Base-by-base conservation (phyloP, 2,329 filamentous ascomycete genomes). In the Verticillium isaacii region DNA sequence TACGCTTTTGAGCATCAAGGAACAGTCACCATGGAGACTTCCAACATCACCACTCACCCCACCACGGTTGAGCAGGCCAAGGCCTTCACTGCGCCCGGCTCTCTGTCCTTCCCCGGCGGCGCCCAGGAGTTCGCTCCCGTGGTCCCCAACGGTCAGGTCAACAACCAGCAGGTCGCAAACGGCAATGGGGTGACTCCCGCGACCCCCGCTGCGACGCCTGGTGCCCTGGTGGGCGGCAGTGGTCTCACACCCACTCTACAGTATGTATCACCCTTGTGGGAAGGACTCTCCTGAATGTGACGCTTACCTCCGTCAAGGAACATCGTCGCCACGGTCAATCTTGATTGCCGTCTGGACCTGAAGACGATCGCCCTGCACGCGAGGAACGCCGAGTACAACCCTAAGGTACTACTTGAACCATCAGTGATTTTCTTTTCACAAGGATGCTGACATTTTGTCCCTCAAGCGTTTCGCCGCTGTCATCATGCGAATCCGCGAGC, bases 361-460 rank as follows among this genome's bases (percentile, higher is more conserved):
- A 98, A 98, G 90, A 98, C 95, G 71, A 98, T 99, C 76, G 95
- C 95, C 71, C 85, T 98, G 75, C 95, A 99, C 79, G 95, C 95
- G 67, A 89, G 95, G 79, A 99, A 98, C 77, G 95, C 95, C 66
- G 95, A 98, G 84, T 97, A 97, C 84, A 97, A 97, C 75, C 93
- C 93, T 65, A 97, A 97, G 91, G 91, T 94, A 91, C 79, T 80
- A 57, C 54, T 39, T 32, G 8, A 5, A 4, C 50, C 45, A 61
- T 52, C 34, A 54, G 25, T 15, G 55, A 23, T 56, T 39, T 61
- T 17, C 34, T 34, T 59, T 62, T 61, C 60, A 57, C 59, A 57
- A 29, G 56, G 50, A 56, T 65, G 70, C 75, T 78, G 72, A 77
- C 72, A 66, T 34, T 52, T 41, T 41, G 60, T 64, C 64, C 23